These are phyloP conservation scores for Platismatia glauca DNA, from an alignment of 495 filamentous ascomycete species.

Conservation along the genomic window DNA sequence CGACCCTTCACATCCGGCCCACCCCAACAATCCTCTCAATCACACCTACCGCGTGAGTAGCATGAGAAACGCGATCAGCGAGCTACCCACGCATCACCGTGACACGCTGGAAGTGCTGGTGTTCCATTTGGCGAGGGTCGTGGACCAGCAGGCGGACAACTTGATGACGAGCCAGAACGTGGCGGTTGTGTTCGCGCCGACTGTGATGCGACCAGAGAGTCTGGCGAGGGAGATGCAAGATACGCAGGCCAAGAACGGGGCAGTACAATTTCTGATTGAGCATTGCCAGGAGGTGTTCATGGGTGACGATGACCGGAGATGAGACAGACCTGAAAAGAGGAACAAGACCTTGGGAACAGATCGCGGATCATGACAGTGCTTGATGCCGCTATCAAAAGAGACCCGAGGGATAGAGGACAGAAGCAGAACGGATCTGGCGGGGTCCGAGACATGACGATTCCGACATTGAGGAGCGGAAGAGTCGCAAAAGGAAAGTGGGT, in stretches of 20 bases:
- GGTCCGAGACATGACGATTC: neutral
- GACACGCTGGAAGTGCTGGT: constrained; percentile 89
- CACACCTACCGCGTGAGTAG: constrained; percentile 48
- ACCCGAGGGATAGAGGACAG: neutral
- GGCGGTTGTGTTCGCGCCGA: constrained; percentile 96
- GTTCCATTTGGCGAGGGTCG: constrained; percentile 87
- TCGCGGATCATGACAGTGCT: neutral
- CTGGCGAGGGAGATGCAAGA: constrained; percentile 93
- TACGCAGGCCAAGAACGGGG: constrained; percentile 82
- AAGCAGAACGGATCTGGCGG: neutral
- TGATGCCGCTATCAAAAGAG: neutral
- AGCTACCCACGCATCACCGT: constrained; percentile 71
- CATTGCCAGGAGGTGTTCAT: constrained; percentile 69
- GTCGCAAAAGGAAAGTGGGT: neutral
- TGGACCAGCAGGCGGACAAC: constrained; percentile 73
- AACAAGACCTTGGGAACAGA: neutral
- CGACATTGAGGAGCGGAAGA: neutral
- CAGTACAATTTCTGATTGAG: constrained; percentile 84
- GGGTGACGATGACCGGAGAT: constrained; percentile 7
- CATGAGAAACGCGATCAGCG: constrained; percentile 59
- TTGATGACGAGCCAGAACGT: constrained; percentile 91
- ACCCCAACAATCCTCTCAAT: constrained; percentile 30
- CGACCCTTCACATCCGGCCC: constrained; percentile 19
- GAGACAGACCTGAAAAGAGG: neutral
- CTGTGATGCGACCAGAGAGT: constrained; percentile 83